These are phyloP conservation scores for Darksidea phi DNA, from an alignment of 495 filamentous ascomycete genomes.

Conservation along the genomic window DNA sequence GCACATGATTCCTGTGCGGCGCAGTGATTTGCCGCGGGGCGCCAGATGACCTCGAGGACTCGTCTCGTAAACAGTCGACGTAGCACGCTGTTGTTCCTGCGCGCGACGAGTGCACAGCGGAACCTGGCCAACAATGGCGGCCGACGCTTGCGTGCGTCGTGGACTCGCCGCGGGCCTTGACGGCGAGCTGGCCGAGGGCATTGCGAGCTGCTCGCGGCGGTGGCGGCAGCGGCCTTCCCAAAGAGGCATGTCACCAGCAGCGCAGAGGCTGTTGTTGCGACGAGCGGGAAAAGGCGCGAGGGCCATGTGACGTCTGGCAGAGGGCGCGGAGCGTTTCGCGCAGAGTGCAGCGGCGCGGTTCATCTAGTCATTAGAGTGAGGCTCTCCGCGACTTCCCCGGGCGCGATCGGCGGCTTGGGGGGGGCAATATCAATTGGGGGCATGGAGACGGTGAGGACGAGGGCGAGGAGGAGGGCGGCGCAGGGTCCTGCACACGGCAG, in stretches of 20 bases:
- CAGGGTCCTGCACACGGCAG: constrained; percentile 6
- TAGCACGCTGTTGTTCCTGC: constrained; percentile 19
- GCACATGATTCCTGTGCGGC: constrained; percentile 36
- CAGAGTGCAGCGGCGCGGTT: constrained; percentile 10
- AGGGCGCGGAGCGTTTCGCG: constrained; percentile 18
- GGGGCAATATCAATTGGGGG: constrained; percentile 4
- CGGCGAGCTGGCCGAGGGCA: not conserved
- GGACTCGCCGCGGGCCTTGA: not conserved
- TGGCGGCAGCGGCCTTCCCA: constrained; percentile 28
- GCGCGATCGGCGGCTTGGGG: no score
- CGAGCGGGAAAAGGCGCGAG: constrained; percentile 25
- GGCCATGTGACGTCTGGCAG: constrained; percentile 29
- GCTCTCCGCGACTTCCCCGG: not conserved
- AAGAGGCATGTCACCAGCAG: constrained; percentile 30
- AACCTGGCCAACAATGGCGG: constrained; percentile 30
- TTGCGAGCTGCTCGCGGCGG: not conserved
- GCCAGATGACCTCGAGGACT: constrained; percentile 36
- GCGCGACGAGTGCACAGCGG: not conserved
- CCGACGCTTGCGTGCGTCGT: constrained; percentile 1
- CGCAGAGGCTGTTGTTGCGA: constrained; percentile 5
- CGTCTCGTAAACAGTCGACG: constrained; percentile 25
- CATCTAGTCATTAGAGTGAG: constrained; percentile 13
- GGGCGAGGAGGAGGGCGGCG: not conserved
- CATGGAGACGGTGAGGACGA: not conserved
- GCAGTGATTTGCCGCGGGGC: constrained; percentile 30